Evolutionary conservation across 2,329 filamentous ascomycete species (phyloP), one percentile per base, ranked within the genome.

Genomic region (Blastomyces parvus): DNA sequence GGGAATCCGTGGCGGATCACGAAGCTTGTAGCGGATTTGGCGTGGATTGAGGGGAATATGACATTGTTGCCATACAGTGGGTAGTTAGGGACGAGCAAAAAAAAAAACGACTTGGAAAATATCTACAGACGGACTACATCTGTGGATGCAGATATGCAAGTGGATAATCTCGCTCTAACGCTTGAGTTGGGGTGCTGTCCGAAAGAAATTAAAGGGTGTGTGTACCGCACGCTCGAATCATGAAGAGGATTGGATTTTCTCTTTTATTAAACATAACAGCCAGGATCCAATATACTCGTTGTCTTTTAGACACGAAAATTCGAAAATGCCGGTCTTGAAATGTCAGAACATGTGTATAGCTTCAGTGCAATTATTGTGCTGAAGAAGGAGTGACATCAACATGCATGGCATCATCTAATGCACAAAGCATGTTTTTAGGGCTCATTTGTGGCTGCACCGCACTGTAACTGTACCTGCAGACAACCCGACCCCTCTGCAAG

Each of bases 21-120:
- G 8, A 60, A 38, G 44, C 44, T 60, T 6, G 14, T 25, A 19
- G 59, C 46, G 38, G 40, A 9, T 14, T n/a, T 52, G 25, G n/a
- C 59, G 42, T 60, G 59, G 59, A 3, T 50, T 60, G 27, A 27
- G 2, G 59, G 59, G 27, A 50, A 60, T 40, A 40, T 5, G 48
- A 53, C 38, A 33, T 48, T 60, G 22, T 33, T 60, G 44, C 38
- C 22, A 22, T 22, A 36, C 9, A 13, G 30, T 8, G 22, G 8
- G 27, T 17, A 30, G 13, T n/a, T n/a, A n/a, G n/a, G 1, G 27
- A 25, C 3, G 57, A 25, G 36, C 6, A 27, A n/a, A 27, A 17
- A 3, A 14, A 40, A n/a, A n/a, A n/a, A n/a, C 9, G 7, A 40
- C 13, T 3, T 0, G 40, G 40, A 14, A 44, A 44, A 44, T 19